Conservation (phyloP, 2,329 filamentous ascomycete genomes). For the Podosphaera fusca region DNA sequence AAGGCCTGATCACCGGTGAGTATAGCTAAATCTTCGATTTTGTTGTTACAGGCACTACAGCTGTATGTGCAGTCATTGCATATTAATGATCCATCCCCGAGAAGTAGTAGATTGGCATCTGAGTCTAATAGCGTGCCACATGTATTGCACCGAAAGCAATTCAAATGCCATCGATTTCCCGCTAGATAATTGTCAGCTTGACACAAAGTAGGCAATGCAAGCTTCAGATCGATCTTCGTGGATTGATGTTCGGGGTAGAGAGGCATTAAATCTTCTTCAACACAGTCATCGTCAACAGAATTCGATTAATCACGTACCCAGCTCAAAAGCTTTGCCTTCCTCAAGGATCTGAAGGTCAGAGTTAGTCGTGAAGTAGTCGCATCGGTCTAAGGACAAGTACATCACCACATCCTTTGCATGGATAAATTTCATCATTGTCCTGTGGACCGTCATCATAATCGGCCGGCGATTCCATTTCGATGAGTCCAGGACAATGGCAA, state of each 20-base stretch:
- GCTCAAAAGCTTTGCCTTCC: conserved; percentile 94
- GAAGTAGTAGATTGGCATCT: conserved; percentile 85
- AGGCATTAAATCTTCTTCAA: background rate
- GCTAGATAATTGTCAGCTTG: conserved; percentile 28
- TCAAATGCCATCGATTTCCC: conserved; percentile 93
- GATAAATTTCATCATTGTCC: conserved; percentile 63
- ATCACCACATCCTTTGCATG: conserved; percentile 84
- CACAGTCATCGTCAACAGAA: background rate
- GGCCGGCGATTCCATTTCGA: conserved; percentile 29
- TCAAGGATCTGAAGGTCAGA: conserved; percentile 55
- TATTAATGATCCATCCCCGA: conserved; percentile 92
- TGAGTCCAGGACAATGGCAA: background rate
- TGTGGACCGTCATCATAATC: conserved; percentile 27
- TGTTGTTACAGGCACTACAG: conserved; percentile 87
- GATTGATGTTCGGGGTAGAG: background rate
- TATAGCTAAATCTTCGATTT: conserved; percentile 95
- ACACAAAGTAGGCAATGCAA: background rate
- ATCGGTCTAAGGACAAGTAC: conserved; percentile 25
- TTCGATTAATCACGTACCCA: conserved; percentile 36
- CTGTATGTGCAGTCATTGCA: conserved; percentile 99
- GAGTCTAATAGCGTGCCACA: conserved; percentile 92
- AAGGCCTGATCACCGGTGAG: conserved; percentile 95
- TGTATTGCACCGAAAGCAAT: conserved; percentile 95
- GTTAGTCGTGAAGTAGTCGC: conserved; percentile 8
- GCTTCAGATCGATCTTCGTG: background rate